phyloP scores from a whole-genome alignment of 768 basidiomycete genomes.

The Pleurotus citrinopileatus region DNA sequence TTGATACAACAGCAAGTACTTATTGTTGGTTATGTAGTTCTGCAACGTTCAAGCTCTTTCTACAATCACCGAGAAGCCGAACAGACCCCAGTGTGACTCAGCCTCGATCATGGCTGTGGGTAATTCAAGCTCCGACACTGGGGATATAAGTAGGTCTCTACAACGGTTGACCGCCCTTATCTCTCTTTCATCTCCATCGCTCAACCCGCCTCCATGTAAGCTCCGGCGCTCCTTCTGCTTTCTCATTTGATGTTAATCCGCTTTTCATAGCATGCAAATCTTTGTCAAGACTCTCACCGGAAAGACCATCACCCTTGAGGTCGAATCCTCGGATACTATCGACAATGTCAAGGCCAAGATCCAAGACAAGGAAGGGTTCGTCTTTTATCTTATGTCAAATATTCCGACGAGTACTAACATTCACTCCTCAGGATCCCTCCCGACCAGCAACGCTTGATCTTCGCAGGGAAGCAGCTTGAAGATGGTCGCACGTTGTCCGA shows the following conservation, averaged over 20 bases:
- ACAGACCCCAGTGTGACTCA: constrained; percentile 1
- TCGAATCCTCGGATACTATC: constrained; percentile 73
- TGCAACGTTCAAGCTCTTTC: not conserved
- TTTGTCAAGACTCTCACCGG: constrained; percentile 82
- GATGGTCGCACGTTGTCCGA: constrained; percentile 89
- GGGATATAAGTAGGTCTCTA: constrained; percentile 22
- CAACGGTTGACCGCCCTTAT: constrained; percentile 7
- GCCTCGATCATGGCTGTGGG: constrained; percentile 18
- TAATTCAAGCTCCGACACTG: constrained; percentile 37
- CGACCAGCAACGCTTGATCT: constrained; percentile 94
- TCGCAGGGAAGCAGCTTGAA: constrained; percentile 93
- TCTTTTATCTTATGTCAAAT: not conserved
- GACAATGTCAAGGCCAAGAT: constrained; percentile 83
- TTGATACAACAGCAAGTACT: too few relatives aligned
- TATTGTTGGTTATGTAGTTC: not conserved
- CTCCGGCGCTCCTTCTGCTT: constrained; percentile 30
- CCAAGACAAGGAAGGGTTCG: constrained; percentile 76
- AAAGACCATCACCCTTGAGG: constrained; percentile 84
- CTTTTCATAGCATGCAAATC: constrained; percentile 35
- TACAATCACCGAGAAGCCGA: constrained; percentile 6
- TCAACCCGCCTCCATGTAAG: too few relatives aligned
- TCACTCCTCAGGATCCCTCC: constrained; percentile 61
- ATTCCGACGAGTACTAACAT: constrained; percentile 8
- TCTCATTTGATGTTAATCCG: constrained; percentile 15
- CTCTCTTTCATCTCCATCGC: constrained; percentile 13